These are phyloP conservation scores for Proliferodiscus dingleyae DNA, from an alignment of 2,329 filamentous ascomycete species.

Conservation along the genomic window DNA sequence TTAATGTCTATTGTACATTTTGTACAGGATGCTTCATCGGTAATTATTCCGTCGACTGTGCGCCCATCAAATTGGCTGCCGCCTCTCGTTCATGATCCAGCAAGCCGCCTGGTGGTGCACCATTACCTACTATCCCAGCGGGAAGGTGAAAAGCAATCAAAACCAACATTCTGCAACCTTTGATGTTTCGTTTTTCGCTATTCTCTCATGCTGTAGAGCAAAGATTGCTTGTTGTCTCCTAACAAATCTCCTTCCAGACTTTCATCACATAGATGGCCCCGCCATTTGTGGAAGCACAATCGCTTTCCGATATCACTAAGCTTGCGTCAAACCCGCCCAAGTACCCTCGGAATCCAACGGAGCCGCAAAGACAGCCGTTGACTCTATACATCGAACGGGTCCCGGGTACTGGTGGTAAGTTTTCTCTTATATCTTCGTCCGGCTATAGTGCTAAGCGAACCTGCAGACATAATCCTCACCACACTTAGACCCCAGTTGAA, in stretches of 20 bases:
- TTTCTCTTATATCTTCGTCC: conserved; percentile 1
- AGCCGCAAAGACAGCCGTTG: conserved; percentile 63
- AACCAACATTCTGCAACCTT: too few relatives aligned
- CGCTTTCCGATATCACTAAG: conserved; percentile 71
- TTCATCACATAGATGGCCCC: conserved; percentile 15
- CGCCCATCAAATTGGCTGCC: neutral
- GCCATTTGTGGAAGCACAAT: conserved; percentile 65
- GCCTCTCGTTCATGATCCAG: neutral
- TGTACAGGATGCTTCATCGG: neutral
- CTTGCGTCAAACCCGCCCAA: conserved; percentile 83
- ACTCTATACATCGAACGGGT: conserved; percentile 90
- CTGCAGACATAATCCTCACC: conserved; percentile 81
- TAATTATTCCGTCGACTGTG: neutral
- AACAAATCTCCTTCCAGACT: neutral
- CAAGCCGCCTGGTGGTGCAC: neutral
- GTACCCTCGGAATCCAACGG: conserved; percentile 74
- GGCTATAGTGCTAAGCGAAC: conserved; percentile 9
- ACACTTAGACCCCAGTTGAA: conserved; percentile 84
- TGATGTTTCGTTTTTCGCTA: too few relatives aligned
- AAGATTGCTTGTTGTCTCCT: too few relatives aligned
- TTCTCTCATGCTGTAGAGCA: too few relatives aligned
- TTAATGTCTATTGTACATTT: neutral
- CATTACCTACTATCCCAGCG: too few relatives aligned
- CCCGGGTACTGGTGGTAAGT: conserved; percentile 78
- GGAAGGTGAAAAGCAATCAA: too few relatives aligned